phyloP scores from a whole-genome alignment of 1,284 basidiomycete genomes.

The Termitomyces sp. region DNA sequence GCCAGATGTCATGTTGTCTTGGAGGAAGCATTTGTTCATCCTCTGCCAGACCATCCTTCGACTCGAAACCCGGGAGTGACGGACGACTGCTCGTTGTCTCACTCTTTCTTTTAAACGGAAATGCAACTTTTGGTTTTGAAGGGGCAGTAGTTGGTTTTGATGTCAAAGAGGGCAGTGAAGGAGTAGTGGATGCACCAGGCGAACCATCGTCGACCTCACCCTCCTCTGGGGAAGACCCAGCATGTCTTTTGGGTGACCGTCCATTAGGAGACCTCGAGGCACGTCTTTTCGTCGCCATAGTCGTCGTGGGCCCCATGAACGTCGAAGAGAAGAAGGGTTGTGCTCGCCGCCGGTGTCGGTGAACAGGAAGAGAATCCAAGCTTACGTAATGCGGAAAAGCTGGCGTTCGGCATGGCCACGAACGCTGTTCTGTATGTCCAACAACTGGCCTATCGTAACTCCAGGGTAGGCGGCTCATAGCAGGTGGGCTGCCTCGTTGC shows the following conservation, averaged over 20 bases:
- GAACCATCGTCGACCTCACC: slow-evolving; percentile 60
- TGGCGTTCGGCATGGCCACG: neutral
- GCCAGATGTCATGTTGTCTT: slow-evolving; percentile 27
- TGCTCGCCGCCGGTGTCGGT: slow-evolving; percentile 12
- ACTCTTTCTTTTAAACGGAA: slow-evolving; percentile 67
- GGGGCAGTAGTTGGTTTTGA: slow-evolving; percentile 21
- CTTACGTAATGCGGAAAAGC: slow-evolving; percentile 25
- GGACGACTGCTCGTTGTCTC: slow-evolving; percentile 18
- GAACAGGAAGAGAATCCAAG: slow-evolving; percentile 16
- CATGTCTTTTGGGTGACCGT: slow-evolving; percentile 51
- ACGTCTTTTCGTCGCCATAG: slow-evolving; percentile 46
- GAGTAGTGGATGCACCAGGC: slow-evolving; percentile 18
- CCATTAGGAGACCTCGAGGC: slow-evolving; percentile 47
- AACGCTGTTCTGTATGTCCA: neutral
- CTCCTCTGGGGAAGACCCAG: slow-evolving; percentile 70
- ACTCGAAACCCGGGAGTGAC: slow-evolving; percentile 6
- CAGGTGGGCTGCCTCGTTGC: neutral
- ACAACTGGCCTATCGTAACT: neutral
- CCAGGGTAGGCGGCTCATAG: neutral
- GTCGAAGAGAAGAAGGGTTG: slow-evolving; percentile 6
- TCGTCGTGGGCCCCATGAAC: slow-evolving; percentile 30
- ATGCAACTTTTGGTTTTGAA: slow-evolving; percentile 48
- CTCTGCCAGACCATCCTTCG: slow-evolving; percentile 28
- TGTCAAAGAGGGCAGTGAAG: slow-evolving; percentile 23
- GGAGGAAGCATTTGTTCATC: slow-evolving; percentile 34